Conservation (phyloP, 1,284 basidiomycete species). For the Irpex sp. region DNA sequence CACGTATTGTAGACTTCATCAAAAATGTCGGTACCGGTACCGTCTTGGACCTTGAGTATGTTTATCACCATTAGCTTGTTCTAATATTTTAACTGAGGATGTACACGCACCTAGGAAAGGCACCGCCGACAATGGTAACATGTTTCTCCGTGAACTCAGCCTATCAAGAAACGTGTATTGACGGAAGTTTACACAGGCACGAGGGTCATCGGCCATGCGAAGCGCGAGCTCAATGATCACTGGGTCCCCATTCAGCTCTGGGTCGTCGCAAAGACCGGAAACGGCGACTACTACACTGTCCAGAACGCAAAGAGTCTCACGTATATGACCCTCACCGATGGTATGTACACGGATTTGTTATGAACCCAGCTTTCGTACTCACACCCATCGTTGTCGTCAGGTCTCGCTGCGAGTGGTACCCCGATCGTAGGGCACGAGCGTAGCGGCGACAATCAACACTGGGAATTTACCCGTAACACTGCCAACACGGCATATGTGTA, state of each 20-base stretch:
- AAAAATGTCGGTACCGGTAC: not conserved
- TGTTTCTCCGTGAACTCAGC: not conserved
- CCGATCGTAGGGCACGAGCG: not conserved
- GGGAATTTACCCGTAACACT: not conserved
- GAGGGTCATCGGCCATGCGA: not conserved
- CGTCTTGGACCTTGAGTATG: not conserved
- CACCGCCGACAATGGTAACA: not conserved
- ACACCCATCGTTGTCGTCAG: not conserved
- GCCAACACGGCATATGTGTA: not conserved
- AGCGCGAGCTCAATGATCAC: not conserved
- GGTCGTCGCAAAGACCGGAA: not conserved
- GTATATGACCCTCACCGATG: not conserved
- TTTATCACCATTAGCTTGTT: no score
- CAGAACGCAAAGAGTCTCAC: not conserved
- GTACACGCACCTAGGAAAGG: not conserved
- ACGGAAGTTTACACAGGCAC: not conserved
- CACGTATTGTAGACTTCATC: not conserved
- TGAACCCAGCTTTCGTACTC: not conserved
- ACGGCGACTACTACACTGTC: not conserved
- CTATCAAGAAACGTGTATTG: not conserved
- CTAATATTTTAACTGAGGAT: not conserved
- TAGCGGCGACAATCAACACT: not conserved
- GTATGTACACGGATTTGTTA: not conserved
- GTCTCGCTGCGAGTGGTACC: not conserved
- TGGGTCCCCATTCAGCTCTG: constrained; percentile 1